These are phyloP conservation scores for Linaria vulgaris DNA, from an alignment of 257 asterid genomes.

Conservation along the genomic window DNA sequence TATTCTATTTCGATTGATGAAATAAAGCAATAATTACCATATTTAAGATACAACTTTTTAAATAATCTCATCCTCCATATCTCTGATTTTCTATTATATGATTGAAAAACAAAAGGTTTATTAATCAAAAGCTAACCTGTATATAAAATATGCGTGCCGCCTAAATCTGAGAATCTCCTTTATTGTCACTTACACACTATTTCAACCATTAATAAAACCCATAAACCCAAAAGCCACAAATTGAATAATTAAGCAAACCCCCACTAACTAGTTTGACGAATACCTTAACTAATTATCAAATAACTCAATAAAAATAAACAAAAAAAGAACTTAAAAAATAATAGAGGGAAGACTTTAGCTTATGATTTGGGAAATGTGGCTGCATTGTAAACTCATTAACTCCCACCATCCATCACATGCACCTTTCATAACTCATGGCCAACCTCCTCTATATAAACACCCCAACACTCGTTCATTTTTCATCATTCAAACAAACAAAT, in stretches of 20 bases:
- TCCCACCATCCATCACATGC: slow-evolving; percentile 53
- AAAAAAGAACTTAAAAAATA: slow-evolving; percentile 24
- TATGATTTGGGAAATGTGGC: slow-evolving; percentile 51
- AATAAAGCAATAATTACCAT: slow-evolving; percentile 20
- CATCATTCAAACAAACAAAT: slow-evolving; percentile 34
- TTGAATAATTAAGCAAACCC: slow-evolving; percentile 30
- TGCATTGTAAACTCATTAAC: slow-evolving; percentile 33
- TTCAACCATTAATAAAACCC: slow-evolving; percentile 22
- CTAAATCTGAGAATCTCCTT: slow-evolving; percentile 32
- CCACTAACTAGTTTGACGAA: slow-evolving; percentile 19
- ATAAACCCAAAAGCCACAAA: slow-evolving; percentile 22
- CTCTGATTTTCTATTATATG: neutral
- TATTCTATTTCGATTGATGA: neutral
- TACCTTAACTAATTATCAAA: slow-evolving; percentile 1
- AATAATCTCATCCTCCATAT: neutral
- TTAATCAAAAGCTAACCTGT: neutral
- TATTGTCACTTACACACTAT: slow-evolving; percentile 21
- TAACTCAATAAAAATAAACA: slow-evolving; percentile 6
- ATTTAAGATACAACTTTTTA: neutral
- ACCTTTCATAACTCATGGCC: slow-evolving; percentile 26
- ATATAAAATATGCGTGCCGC: slow-evolving; percentile 31
- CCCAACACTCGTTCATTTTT: slow-evolving; percentile 8
- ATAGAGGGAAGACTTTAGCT: slow-evolving; percentile 36
- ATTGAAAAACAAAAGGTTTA: neutral
- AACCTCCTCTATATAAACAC: slow-evolving; percentile 55